Conservation (phyloP, 2,329 filamentous ascomycete species). For the Claviceps arundinis region DNA sequence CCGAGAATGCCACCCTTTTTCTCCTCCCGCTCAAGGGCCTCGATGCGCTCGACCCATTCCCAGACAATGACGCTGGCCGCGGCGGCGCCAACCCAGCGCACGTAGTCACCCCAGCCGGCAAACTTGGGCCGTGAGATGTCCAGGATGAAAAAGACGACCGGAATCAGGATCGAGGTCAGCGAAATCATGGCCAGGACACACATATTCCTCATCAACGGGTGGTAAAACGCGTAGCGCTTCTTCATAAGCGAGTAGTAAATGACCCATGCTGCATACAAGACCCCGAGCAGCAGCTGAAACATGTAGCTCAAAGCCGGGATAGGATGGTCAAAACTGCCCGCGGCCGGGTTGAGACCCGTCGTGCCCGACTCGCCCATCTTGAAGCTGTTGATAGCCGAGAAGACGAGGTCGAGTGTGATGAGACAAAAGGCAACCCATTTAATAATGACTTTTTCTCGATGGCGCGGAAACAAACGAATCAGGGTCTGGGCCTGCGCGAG, state of each 20-base stretch:
- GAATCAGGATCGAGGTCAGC: constrained; percentile 69
- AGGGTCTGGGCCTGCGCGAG: constrained; percentile 93
- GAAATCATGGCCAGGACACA: constrained; percentile 68
- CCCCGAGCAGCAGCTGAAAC: constrained; percentile 73
- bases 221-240: constrained; percentile 80
- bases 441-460: constrained; percentile 95
- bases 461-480: constrained; percentile 87
- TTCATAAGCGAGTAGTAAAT: constrained; percentile 90
- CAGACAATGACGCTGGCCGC: constrained; percentile 93
- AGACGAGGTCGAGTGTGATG: constrained; percentile 80
- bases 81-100: constrained; percentile 89
- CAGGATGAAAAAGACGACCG: constrained; percentile 84
- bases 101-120: constrained; percentile 88
- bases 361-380: constrained; percentile 32
- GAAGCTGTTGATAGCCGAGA: constrained; percentile 87
- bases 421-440: constrained; percentile 96
- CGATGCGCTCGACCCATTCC: constrained; percentile 96
- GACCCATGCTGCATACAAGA: constrained; percentile 87
- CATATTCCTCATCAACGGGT: constrained; percentile 82
- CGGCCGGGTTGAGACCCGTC: constrained; percentile 39
- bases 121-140: constrained; percentile 79
- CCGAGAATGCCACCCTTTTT: constrained; percentile 88
- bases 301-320: constrained; percentile 85
- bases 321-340: constrained; percentile 71
- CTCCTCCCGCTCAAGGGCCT: constrained; percentile 82